Conservation (phyloP, 1,284 basidiomycete genomes). For the Cryptococcus floricola region DNA sequence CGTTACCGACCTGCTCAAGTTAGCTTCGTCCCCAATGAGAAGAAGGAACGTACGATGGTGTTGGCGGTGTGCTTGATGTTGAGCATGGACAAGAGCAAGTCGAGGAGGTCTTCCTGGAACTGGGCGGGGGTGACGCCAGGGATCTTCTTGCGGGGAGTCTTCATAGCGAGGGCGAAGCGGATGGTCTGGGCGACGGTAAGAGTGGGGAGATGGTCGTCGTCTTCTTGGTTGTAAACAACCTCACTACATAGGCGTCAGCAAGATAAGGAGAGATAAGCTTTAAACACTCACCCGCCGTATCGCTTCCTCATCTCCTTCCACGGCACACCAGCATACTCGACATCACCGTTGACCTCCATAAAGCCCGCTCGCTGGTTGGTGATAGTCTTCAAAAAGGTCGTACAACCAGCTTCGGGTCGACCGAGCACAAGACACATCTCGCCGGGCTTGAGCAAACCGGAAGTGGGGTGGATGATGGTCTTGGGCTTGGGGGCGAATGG, state of each 20-base stretch:
- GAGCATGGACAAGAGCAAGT: constrained; percentile 58
- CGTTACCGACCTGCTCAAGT: constrained; percentile 50
- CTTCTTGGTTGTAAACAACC: constrained; percentile 71
- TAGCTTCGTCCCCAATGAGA: background rate
- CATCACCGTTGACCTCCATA: constrained; percentile 54
- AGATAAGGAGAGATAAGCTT: background rate
- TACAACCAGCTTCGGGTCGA: constrained; percentile 50
- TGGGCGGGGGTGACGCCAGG: constrained; percentile 52
- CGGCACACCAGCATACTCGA: constrained; percentile 57
- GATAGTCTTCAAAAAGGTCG: constrained; percentile 55
- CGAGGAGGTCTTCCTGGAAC: constrained; percentile 55
- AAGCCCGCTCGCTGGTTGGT: constrained; percentile 55
- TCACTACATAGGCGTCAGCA: constrained; percentile 53
- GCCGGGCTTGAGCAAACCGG: constrained; percentile 67
- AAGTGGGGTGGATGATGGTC: constrained; percentile 55
- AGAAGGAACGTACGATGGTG: constrained; percentile 50
- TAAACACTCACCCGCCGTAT: constrained; percentile 53
- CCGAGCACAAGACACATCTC: constrained; percentile 58
- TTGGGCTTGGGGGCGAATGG: constrained; percentile 54
- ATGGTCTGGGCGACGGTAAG: constrained; percentile 60
- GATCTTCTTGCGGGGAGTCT: constrained; percentile 55
- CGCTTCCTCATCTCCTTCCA: constrained; percentile 53
- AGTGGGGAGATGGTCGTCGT: constrained; percentile 64
- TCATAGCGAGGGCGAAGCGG: constrained; percentile 55
- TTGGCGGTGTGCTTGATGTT: constrained; percentile 60